Evolutionary conservation across 768 basidiomycete species (phyloP), one percentile per base, ranked within the genome.

Genomic region (Psilocybe azurescens): DNA sequence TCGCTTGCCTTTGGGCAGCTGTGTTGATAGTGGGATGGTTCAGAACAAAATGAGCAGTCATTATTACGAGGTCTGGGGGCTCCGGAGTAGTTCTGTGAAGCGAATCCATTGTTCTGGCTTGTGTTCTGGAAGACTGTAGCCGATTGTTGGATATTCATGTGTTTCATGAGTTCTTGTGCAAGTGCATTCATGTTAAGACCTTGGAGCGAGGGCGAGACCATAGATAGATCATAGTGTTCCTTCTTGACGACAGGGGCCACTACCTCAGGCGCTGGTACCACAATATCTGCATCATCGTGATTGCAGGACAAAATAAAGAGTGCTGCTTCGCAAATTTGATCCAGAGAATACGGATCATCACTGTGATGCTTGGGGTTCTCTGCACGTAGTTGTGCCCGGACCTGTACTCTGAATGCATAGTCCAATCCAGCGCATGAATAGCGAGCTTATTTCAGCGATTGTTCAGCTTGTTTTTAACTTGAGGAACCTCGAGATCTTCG

Each of bases 41-140:
- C 56, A 1, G 60, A 63, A n/a, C 62, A 67, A n/a, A 67, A 67
- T 14, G 44, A 9, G 41, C 64, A 65, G 4, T 49, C 39, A 18
- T 38, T 38, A 33, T 46, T 53, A 2, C 50, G 36, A 16, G 20
- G 41, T 36, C 41, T 33, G 9, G 41, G 55, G 16, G n/a, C 28
- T 9, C 3, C n/a, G 16, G 20, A 7, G 5, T 9, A 3, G 1
- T 32, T 1, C 9, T 9, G 9, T 3, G 16, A 38, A 10, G 28
- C 9, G 2, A 14, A 39, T 14, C n/a, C 30, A 13, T n/a, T 28
- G 2, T 2, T 47, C 10, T 28, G 5, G 20, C n/a, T n/a, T n/a
- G 11, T 20, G 7, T 46, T 9, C n/a, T 60, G 38, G 9, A 6
- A 38, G 6, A 38, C 36, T 38, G 29, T 3, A 7, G 49, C 24